Evolutionary conservation across 768 basidiomycete genomes (phyloP).

Genomic region (Cystofilobasidium ferigula): DNA sequence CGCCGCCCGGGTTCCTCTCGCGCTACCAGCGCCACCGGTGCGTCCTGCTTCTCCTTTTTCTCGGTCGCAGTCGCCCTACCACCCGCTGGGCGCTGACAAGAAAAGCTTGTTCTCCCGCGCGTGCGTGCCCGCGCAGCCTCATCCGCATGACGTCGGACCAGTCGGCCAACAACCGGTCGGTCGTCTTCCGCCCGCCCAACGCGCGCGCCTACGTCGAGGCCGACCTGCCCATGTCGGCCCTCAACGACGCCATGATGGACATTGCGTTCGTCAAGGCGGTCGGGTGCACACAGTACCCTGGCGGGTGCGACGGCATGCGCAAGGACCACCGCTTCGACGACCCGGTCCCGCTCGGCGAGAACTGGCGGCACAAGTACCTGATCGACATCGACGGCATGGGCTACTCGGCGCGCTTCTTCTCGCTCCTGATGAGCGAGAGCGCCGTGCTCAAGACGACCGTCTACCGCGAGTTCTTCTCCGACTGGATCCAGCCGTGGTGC

Average conservation of each 20-base stretch:
- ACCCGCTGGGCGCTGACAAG: too few relatives aligned
- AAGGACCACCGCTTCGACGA: slow-evolving; percentile 58
- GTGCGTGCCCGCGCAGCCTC: slow-evolving; percentile 42
- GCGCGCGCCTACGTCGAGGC: slow-evolving; percentile 50
- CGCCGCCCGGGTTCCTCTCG: slow-evolving; percentile 67
- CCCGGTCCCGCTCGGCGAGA: slow-evolving; percentile 65
- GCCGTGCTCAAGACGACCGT: slow-evolving; percentile 82
- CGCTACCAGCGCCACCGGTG: slow-evolving; percentile 81
- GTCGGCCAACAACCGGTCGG: slow-evolving; percentile 48
- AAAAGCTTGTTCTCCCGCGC: background rate
- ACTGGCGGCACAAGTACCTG: slow-evolving; percentile 89
- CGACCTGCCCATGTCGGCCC: slow-evolving; percentile 47
- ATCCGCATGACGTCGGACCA: slow-evolving; percentile 62
- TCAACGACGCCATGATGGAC: slow-evolving; percentile 79
- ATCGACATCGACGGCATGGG: slow-evolving; percentile 91
- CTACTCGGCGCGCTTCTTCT: slow-evolving; percentile 75
- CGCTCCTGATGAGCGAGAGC: slow-evolving; percentile 64
- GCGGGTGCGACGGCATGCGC: slow-evolving; percentile 54
- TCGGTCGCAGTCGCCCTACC: too few relatives aligned
- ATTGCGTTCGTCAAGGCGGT: slow-evolving; percentile 71
- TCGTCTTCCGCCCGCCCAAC: slow-evolving; percentile 53
- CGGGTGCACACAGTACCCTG: slow-evolving; percentile 59
- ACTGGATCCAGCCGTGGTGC: slow-evolving; percentile 85
- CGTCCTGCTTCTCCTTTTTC: slow-evolving; percentile 8
- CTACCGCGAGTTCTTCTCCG: slow-evolving; percentile 79